A percentile compares a stretch with the other conserved stretches of the same genome.
phyloP scores from a whole-genome alignment of 306 rosid species.

The Corylus americana region DNA sequence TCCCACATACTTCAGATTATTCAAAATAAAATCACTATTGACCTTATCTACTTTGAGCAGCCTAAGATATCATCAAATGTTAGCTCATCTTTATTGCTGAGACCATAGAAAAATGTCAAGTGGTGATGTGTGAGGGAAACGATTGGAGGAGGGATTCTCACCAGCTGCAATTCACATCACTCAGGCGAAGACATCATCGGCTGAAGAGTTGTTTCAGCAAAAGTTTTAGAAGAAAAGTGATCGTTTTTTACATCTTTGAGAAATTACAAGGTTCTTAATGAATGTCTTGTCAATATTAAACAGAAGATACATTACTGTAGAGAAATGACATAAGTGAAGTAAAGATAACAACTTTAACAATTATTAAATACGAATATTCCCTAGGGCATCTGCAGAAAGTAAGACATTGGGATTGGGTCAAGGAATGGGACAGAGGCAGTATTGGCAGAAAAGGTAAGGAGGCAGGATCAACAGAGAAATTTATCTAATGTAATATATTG shows the following conservation, averaged over 20 bases:
- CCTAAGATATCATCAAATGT: slow-evolving; percentile 19
- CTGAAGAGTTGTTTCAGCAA: background rate
- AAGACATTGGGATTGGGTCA: slow-evolving; percentile 38
- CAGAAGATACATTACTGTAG: slow-evolving; percentile 17
- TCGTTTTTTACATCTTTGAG: slow-evolving; percentile 28
- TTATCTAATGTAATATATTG: slow-evolving; percentile 12
- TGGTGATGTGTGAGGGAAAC: slow-evolving; percentile 16
- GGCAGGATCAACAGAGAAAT: slow-evolving; percentile 20
- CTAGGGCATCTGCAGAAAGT: slow-evolving; percentile 31
- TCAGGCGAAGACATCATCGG: slow-evolving; percentile 13
- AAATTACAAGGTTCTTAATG: slow-evolving; percentile 21
- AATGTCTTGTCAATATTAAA: slow-evolving; percentile 13
- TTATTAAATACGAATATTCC: slow-evolving; percentile 13
- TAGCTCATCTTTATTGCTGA: background rate
- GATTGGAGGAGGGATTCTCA: slow-evolving; percentile 17
- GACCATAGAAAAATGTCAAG: slow-evolving; percentile 15
- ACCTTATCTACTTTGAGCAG: background rate
- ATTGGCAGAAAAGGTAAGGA: slow-evolving; percentile 23
- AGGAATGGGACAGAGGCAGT: slow-evolving; percentile 7
- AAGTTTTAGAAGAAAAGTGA: slow-evolving; percentile 22
- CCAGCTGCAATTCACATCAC: slow-evolving; percentile 17
- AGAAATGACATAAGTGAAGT: background rate
- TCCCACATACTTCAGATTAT: background rate
- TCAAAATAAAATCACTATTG: background rate
- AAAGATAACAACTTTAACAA: slow-evolving; percentile 12